These are phyloP conservation scores for Calonectria pseudoreteaudii DNA, from an alignment of 2,329 filamentous ascomycete species.

Conservation along the genomic window DNA sequence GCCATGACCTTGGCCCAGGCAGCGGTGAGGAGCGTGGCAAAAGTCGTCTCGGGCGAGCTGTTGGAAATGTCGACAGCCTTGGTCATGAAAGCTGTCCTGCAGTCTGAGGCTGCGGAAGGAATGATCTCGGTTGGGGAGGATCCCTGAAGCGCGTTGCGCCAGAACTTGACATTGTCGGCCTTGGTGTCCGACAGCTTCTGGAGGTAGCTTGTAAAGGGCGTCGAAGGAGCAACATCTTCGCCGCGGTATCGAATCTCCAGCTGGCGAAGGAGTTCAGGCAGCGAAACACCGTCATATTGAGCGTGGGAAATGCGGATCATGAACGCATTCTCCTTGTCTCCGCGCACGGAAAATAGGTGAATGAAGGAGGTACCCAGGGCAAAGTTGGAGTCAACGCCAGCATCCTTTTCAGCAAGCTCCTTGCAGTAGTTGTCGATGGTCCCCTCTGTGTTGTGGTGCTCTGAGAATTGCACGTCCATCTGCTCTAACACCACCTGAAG, in stretches of 20 bases:
- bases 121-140: constrained; percentile 38
- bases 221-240: constrained; percentile 28
- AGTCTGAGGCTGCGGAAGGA: constrained; percentile 22
- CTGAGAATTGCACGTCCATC: constrained; percentile 30
- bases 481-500: constrained; percentile 40
- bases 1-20: constrained; percentile 43
- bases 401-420: constrained; percentile 30
- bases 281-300: constrained; percentile 62
- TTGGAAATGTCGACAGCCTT: constrained; percentile 41
- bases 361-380: constrained; percentile 32
- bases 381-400: constrained; percentile 25
- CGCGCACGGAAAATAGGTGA: constrained; percentile 33
- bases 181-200: constrained; percentile 21
- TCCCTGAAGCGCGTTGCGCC: constrained; percentile 33
- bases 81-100: constrained; percentile 40
- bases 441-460: constrained; percentile 9
- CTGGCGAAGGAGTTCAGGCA: constrained; percentile 56
- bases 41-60: constrained; percentile 39
- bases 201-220: constrained; percentile 36
- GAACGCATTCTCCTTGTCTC: constrained; percentile 34
- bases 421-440: constrained; percentile 33
- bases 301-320: constrained; percentile 58
- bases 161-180: constrained; percentile 29
- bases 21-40: constrained; percentile 43
- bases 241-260: constrained; percentile 54